phyloP scores from a whole-genome alignment of 2,329 filamentous ascomycete species.

The Phialemonium atrogriseum region DNA sequence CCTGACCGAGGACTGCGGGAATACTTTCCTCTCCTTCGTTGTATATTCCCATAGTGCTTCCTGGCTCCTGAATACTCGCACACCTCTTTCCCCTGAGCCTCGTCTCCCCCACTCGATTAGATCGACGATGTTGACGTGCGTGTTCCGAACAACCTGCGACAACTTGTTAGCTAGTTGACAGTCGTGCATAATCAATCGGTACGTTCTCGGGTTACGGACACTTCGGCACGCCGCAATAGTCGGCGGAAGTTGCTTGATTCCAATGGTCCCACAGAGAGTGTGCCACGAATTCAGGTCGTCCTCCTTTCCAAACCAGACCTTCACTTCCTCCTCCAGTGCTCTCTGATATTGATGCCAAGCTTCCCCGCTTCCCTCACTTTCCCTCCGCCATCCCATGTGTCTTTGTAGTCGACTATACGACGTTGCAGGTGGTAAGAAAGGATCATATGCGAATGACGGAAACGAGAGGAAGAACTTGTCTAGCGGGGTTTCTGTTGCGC shows the following conservation, averaged over 20 bases:
- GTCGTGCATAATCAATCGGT: neutral
- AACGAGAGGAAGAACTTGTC: too few relatives aligned
- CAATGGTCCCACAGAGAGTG: constrained; percentile 3
- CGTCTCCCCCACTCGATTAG: constrained; percentile 3
- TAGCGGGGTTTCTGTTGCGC: too few relatives aligned
- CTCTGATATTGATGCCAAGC: neutral
- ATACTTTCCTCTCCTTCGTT: neutral
- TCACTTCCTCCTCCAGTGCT: constrained; percentile 2
- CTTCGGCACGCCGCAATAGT: neutral
- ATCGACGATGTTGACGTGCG: constrained; percentile 4
- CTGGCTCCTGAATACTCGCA: neutral
- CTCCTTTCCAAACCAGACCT: constrained; percentile 1
- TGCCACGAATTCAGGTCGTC: constrained; percentile 1
- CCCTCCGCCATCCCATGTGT: constrained; percentile 2
- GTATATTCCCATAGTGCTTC: constrained; percentile 1
- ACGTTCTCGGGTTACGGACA: neutral
- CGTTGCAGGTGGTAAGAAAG: neutral
- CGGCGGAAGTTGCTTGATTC: neutral
- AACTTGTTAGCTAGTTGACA: too few relatives aligned
- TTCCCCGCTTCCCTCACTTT: neutral
- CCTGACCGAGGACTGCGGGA: neutral
- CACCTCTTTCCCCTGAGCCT: neutral
- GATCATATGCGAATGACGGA: too few relatives aligned
- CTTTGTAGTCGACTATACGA: neutral
- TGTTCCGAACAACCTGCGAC: constrained; percentile 2